Evolutionary conservation across 352 stramenopile species (phyloP).

Genomic region (Phytophthora cryptogea): DNA sequence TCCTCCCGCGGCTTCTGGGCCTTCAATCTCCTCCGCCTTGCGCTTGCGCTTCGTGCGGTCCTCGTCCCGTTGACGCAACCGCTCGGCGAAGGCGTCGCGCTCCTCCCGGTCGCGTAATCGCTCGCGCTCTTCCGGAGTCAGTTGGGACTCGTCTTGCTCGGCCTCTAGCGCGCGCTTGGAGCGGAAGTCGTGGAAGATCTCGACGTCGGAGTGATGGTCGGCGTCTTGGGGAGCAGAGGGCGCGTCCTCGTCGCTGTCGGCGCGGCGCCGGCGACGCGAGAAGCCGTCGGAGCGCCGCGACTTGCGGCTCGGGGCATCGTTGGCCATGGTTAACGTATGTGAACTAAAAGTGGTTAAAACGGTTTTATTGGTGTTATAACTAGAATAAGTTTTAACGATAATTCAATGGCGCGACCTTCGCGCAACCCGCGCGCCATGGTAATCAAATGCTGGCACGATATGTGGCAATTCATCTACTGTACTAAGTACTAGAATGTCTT

Average conservation of each 20-base stretch:
- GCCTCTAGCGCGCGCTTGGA: conserved; percentile 43
- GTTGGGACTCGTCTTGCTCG: conserved; percentile 20
- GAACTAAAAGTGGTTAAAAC: too few species aligned
- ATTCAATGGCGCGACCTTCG: too few species aligned
- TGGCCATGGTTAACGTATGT: too few species aligned
- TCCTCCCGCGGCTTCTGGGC: conserved; percentile 29
- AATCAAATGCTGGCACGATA: too few species aligned
- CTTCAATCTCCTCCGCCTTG: conserved; percentile 36
- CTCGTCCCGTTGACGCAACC: conserved; percentile 76
- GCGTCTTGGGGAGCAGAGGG: conserved; percentile 6
- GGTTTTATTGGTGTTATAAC: too few species aligned
- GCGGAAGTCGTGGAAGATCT: conserved; percentile 51
- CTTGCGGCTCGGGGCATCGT: background rate
- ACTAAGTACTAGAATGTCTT: too few species aligned
- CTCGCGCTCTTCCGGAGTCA: conserved; percentile 50
- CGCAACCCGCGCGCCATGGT: too few species aligned
- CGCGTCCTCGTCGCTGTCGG: conserved; percentile 16
- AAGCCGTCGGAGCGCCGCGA: conserved; percentile 40
- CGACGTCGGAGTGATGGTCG: conserved; percentile 22
- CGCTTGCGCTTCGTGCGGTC: conserved; percentile 68
- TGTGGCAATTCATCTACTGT: too few species aligned
- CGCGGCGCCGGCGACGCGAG: conserved; percentile 36
- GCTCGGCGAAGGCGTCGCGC: conserved; percentile 84
- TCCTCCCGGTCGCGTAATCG: conserved; percentile 68
- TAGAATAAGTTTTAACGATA: too few species aligned